Evolutionary conservation across 495 filamentous ascomycete genomes (phyloP), one percentile per base, ranked within the genome.

Genomic region (Penicillium alfredii): DNA sequence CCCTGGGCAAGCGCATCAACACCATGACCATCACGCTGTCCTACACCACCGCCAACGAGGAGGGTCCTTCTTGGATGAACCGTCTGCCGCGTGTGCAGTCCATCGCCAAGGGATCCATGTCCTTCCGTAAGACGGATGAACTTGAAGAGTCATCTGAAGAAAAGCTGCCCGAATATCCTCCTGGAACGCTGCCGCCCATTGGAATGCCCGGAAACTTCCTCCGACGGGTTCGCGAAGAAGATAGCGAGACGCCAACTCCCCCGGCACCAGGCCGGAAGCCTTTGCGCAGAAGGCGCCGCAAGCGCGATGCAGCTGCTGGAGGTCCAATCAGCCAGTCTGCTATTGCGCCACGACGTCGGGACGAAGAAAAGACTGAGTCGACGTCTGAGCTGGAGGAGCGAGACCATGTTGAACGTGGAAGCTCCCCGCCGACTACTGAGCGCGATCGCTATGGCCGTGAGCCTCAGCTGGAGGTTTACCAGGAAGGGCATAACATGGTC

Each of bases 1-100:
- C 93, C 0, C 76, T 99, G 6, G 93, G 93, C 31, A 99, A 97
- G 59, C 92, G 83, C 30, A 97, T 99, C 72, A 97, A 99, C 62
- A 97, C 93, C 2, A 71, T 99, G 42, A 86, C 86, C 8, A 74
- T 99, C 32, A 94, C 92, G 8, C 82, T 97, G 71, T 97, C 93
- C 0, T 97, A 95, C 64, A 97, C 93, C 0, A 71, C 77, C 47
- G 88, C 82, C 37, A 82, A 81, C 35, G 90, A 95, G 48, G 89
- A 96, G 4, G 86, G 86, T 4, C 87, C 87, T 2, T 78, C 74
- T 12, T 99, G 93, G 93, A 89, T 97, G 81, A 86, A 89, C 42
- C 78, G 93, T 32, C 69, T 99, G 17, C 93, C 93, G 17, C 80
- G 92, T 29, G 90, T 99, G 24, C 64, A 67, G 21, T 95, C 93